Evolutionary conservation across 2,329 filamentous ascomycete species (phyloP).

Genomic region (Pestalotiopsis fici): DNA sequence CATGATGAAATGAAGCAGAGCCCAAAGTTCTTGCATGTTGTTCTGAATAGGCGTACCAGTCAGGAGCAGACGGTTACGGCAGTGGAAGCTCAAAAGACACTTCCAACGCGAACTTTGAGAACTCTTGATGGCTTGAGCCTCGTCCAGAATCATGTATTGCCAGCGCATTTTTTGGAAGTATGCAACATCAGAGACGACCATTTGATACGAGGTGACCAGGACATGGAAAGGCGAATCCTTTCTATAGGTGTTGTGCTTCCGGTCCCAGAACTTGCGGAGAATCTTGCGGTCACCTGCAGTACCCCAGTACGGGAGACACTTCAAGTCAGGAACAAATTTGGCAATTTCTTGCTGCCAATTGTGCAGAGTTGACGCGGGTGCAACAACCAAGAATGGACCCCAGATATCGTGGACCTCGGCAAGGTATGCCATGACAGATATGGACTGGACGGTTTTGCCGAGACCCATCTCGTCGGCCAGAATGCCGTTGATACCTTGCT

Average conservation of each 20-base stretch:
- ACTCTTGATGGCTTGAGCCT: conserved; percentile 98
- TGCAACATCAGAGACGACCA: conserved; percentile 92
- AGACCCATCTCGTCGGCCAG: conserved; percentile 99
- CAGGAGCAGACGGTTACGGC: conserved; percentile 87
- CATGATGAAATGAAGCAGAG: conserved; percentile 98
- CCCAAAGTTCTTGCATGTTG: conserved; percentile 99
- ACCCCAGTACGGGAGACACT: conserved; percentile 97
- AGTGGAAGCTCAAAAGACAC: conserved; percentile 89
- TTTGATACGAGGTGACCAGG: conserved; percentile 92
- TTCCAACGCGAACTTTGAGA: conserved; percentile 97
- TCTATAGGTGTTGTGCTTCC: conserved; percentile 94
- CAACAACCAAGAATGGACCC: conserved; percentile 96
- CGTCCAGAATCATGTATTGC: conserved; percentile 99
- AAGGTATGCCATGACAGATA: conserved; percentile 98
- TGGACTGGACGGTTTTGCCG: conserved; percentile 97
- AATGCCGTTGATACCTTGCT: conserved; percentile 99
- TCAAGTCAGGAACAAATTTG: conserved; percentile 91
- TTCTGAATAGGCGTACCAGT: conserved; percentile 99
- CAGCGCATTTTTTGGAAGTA: conserved; percentile 99
- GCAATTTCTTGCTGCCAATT: conserved; percentile 99
- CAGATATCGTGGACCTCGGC: conserved; percentile 97
- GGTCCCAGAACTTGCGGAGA: conserved; percentile 97
- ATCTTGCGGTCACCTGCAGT: conserved; percentile 93
- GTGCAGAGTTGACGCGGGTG: conserved; percentile 92
- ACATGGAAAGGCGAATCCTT: conserved; percentile 95